Conservation (phyloP, 768 basidiomycete species). For the Sistotremastrum suecicum region DNA sequence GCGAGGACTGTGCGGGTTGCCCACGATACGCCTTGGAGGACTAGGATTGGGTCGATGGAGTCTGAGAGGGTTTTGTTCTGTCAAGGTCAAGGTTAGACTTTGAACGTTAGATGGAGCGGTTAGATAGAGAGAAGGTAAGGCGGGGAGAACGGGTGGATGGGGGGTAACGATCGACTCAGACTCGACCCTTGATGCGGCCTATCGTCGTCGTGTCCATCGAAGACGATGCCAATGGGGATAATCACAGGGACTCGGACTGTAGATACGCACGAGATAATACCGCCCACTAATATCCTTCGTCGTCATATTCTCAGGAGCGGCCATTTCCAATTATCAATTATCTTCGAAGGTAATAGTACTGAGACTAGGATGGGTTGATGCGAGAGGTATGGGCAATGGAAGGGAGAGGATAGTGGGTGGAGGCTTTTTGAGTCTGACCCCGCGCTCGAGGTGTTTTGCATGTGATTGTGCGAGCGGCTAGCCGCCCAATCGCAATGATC, state of each 20-base stretch:
- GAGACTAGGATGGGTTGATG: no score
- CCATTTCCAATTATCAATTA: constrained; percentile 42
- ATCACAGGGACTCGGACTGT: background rate
- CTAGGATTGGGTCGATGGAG: constrained; percentile 44
- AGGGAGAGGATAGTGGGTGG: no score
- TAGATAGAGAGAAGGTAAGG: background rate
- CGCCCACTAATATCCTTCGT: constrained; percentile 48
- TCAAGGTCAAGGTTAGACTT: background rate
- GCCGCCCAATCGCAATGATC: no score
- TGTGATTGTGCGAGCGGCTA: no score
- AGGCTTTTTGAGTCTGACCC: no score
- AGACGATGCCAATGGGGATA: background rate
- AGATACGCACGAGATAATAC: constrained; percentile 43
- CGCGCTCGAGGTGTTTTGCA: no score
- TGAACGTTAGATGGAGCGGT: background rate
- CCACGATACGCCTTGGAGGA: constrained; percentile 64
- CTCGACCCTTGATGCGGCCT: no score
- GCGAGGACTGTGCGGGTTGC: constrained; percentile 42
- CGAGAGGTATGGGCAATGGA: no score
- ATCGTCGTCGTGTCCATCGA: background rate
- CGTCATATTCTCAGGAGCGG: constrained; percentile 44
- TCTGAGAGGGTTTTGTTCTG: constrained; percentile 63
- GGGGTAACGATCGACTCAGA: no score
- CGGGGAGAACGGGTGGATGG: no score
- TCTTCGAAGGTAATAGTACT: no score